These are phyloP conservation scores for Pleurozium schreberi DNA, from an alignment of 225 moss, liverwort and hornwort genomes.

Conservation along the genomic window DNA sequence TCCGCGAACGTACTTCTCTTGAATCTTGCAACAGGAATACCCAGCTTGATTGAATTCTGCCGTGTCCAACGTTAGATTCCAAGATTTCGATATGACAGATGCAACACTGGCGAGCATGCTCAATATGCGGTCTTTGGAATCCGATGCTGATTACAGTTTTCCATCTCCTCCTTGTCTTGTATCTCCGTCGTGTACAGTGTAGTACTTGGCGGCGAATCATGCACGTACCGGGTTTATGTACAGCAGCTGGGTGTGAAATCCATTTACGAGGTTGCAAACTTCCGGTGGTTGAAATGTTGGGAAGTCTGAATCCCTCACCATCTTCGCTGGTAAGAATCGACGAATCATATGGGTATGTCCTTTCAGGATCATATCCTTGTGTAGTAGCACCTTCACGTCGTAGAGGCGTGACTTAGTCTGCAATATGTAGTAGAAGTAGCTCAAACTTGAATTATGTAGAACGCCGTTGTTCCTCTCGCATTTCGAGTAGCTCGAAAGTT, in stretches of 20 bases:
- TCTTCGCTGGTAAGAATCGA: constrained; percentile 18
- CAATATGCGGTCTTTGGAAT: neutral
- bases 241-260: neutral
- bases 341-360: constrained; percentile 3
- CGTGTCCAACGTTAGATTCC: neutral
- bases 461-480: constrained; percentile 23
- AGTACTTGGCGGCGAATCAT: neutral
- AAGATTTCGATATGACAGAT: neutral
- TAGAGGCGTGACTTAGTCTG: neutral
- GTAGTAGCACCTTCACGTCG: neutral
- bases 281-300: neutral
- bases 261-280: neutral
- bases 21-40: neutral
- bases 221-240: neutral
- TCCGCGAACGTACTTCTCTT: neutral
- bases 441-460: neutral
- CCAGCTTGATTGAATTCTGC: neutral
- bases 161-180: neutral
- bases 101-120: neutral
- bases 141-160: neutral
- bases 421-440: neutral
- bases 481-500: constrained; percentile 30
- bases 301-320: neutral
- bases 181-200: neutral
- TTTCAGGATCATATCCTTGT: neutral